Evolutionary conservation across 169 alveolate species (phyloP).

Genomic region (Plasmodium relictum): DNA sequence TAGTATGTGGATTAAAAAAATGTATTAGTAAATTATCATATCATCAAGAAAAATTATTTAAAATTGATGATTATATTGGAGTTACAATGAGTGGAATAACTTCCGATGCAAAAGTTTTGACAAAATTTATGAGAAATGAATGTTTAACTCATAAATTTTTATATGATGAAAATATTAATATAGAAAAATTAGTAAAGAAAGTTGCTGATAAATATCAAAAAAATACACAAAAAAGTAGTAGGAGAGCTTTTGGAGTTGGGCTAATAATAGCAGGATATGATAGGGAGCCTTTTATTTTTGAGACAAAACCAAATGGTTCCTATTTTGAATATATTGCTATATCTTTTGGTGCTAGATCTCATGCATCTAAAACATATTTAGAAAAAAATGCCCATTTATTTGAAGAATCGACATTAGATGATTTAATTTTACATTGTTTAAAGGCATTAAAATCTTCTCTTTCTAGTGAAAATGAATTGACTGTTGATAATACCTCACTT

Average conservation of each 20-base stretch:
- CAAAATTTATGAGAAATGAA: constrained; percentile 91
- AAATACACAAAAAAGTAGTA: constrained; percentile 95
- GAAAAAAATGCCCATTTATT: constrained; percentile 94
- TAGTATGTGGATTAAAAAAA: constrained; percentile 92
- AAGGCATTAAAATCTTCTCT: constrained; percentile 93
- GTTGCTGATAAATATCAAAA: constrained; percentile 96
- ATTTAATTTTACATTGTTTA: constrained; percentile 91
- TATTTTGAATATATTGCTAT: constrained; percentile 95
- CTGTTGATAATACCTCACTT: constrained; percentile 91
- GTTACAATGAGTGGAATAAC: constrained; percentile 98
- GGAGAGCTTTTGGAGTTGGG: constrained; percentile 99
- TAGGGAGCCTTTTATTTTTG: constrained; percentile 94
- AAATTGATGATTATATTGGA: constrained; percentile 97
- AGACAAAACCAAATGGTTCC: constrained; percentile 97
- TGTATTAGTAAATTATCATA: constrained; percentile 94
- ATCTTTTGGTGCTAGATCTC: constrained; percentile 98
- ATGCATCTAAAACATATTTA: constrained; percentile 97
- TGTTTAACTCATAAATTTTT: constrained; percentile 95
- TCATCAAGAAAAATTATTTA: constrained; percentile 95
- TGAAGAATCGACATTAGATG: constrained; percentile 84
- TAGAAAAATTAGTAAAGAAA: constrained; percentile 92
- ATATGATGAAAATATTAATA: constrained; percentile 94
- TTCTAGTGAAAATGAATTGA: constrained; percentile 93
- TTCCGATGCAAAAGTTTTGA: constrained; percentile 96
- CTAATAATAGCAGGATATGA: constrained; percentile 95